phyloP scores from a whole-genome alignment of 495 filamentous ascomycete species.

The Aspergillus funiculosus region DNA sequence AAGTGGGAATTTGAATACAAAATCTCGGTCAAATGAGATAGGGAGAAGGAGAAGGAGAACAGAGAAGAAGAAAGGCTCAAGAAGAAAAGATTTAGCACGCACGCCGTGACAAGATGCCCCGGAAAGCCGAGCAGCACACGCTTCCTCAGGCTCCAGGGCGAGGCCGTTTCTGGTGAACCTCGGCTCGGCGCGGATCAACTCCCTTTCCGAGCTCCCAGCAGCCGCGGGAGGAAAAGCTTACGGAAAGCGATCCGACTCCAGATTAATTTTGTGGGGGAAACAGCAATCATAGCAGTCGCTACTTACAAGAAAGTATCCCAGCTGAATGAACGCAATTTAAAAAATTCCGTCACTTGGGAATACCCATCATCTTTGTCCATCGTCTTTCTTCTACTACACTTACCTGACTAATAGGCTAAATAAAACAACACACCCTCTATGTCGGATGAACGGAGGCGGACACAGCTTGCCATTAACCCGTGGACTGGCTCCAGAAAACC shows the following conservation, averaged over 20 bases:
- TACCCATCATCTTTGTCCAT: not conserved
- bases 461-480: slow-evolving; percentile 8
- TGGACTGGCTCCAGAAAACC: not conserved
- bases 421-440: too few relatives aligned
- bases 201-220: not conserved
- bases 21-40: not conserved
- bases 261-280: not conserved
- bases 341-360: too few relatives aligned
- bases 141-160: not conserved
- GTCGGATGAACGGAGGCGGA: slow-evolving; percentile 2
- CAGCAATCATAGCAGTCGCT: not conserved
- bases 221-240: not conserved
- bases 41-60: not conserved
- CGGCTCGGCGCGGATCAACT: slow-evolving; percentile 31
- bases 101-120: not conserved
- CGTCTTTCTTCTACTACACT: not conserved
- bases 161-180: slow-evolving; percentile 21
- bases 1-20: slow-evolving; percentile 8
- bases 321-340: too few relatives aligned
- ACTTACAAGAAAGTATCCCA: not conserved
- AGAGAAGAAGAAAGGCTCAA: not conserved
- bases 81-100: slow-evolving; percentile 4
- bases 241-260: not conserved
- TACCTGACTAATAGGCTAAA: too few relatives aligned
- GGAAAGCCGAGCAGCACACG: slow-evolving; percentile 5